Evolutionary conservation across 1,284 basidiomycete species (phyloP), one percentile per base, ranked within the genome.

Genomic region (Clitocybe nebularis): DNA sequence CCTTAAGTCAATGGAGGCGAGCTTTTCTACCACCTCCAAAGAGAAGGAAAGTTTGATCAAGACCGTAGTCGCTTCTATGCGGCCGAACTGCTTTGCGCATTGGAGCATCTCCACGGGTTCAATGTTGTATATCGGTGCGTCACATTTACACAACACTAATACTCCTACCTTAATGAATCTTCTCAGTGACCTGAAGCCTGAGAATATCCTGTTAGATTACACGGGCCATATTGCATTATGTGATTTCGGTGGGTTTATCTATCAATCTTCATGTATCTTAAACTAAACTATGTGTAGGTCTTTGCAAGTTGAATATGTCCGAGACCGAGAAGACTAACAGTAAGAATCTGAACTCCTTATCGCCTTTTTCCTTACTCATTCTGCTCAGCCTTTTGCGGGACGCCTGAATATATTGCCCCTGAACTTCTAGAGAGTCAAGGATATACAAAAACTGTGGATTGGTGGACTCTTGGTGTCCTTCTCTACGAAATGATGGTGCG

Each of bases 231-330:
- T 99, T 55, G 94, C 96, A 1, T 71, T 99, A 17, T 99, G 95
- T 61, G 95, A 99, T 64, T 99, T 99, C 60, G 91, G 85, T 73
- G 50, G 26, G 64, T 51, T 23, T 16, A 4, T 26, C 14, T 25
- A 11, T 11, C 26, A 14, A 23, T 29, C 22, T 19, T 34, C 13
- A 29, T 16, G 21, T 9, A 32, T 48, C 40, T 20, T 33, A 13
- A 40, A 11, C 44, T 45, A 10, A 40, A 28, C 23, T 14, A n/a
- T 1, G 34, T 19, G n/a, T 42, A 80, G 78, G 91, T n/a, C 79
- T 99, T 6, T 99, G 94, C 71, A 99, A 99, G 65, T 75, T 99
- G 41, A 98, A 99, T 68, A 99, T 99, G 96, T 89, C 89, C 1
- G 93, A 96, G 60, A 86, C 87, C 5, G 93, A 98, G 62, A 97